Conservation (phyloP, 164 flowering plant genomes). For the Brasenia schreberi region DNA sequence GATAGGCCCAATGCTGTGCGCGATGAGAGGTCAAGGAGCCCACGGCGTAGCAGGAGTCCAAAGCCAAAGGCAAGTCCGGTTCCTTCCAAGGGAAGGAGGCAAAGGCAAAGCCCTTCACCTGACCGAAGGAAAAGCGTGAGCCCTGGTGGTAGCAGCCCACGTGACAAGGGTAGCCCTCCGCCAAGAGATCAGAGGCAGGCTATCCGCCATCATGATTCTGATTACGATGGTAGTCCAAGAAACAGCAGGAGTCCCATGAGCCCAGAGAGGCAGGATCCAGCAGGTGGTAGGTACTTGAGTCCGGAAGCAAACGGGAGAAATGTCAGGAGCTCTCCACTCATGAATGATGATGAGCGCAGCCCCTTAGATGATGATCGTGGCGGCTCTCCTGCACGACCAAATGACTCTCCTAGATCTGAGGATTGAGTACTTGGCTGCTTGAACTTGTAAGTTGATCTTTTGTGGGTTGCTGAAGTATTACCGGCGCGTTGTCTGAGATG, state of each 20-base stretch:
- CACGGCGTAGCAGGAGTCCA: constrained; percentile 21
- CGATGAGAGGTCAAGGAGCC: constrained; percentile 25
- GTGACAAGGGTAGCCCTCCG: constrained; percentile 27
- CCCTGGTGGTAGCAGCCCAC: constrained; percentile 39
- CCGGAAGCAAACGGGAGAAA: constrained; percentile 9
- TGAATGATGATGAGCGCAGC: constrained; percentile 6
- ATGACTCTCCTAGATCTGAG: constrained; percentile 3
- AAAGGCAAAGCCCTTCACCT: constrained; percentile 17
- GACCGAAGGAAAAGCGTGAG: constrained; percentile 46
- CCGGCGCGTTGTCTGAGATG: too few species aligned
- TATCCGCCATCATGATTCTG: constrained; percentile 29
- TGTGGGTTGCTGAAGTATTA: too few species aligned
- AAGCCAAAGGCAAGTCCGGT: constrained; percentile 31
- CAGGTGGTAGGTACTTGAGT: constrained; percentile 1
- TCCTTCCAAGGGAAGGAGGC: constrained; percentile 8
- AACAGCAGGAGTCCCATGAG: constrained; percentile 26
- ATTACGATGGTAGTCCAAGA: constrained; percentile 43
- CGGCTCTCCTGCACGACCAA: constrained; percentile 6
- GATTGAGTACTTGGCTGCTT: too few species aligned
- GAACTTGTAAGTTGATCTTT: too few species aligned
- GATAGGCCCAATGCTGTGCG: constrained; percentile 28
- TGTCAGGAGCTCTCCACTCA: constrained; percentile 4
- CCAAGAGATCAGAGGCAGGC: constrained; percentile 22
- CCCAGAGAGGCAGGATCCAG: constrained; percentile 5
- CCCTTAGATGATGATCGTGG: constrained; percentile 5